Evolutionary conservation across 2,329 filamentous ascomycete species (phyloP), one percentile per base, ranked within the genome.

Genomic region (Anisogramma anomala): DNA sequence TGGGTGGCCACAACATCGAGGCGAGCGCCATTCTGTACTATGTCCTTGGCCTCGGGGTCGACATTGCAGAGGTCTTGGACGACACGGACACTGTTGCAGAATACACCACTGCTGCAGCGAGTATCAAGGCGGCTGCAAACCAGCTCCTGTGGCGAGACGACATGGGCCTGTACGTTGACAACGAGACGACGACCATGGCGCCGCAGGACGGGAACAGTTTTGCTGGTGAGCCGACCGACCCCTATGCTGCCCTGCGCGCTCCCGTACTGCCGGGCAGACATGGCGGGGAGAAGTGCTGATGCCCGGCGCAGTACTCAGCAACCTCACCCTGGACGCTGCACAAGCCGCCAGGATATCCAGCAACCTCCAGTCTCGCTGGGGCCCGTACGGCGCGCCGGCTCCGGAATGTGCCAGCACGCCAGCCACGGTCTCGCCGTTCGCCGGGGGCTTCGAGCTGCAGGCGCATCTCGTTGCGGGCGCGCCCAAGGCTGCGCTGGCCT

Each of bases 1-100:
- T 69, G 50, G 64, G 62, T 11, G 68, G 65, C 39, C 68, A 71
- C 45, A 72, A 70, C 46, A 63, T 62, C 13, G 67, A 72, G 54
- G 68, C 67, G 3, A 69, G 67, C 47, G 66, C 69, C 45, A 69
- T 73, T 11, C 51, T 74, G n/a, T 68, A 70, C 43, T 60, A 69
- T 42, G 71, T 67, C 0, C 58, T 77, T 30, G 61, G 62, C 13
- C 67, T 67, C 31, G 68, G 62, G 8, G 59, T 68, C 36, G 52
- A 56, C 7, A 64, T 77, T 2, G 68, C 67, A 3, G 49, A 52
- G 6, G 69, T 63, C 42, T 53, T 70, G 11, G 60, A 59, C 19
- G 62, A 67, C 33, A 41, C 52, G 32, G 14, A 20, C 17, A 20
- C 40, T 10, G 33, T 14, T n/a, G 23, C 27, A 14, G 11, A 36